Conservation (phyloP, 1,284 basidiomycete genomes). For the Thecaphora thlaspeos region DNA sequence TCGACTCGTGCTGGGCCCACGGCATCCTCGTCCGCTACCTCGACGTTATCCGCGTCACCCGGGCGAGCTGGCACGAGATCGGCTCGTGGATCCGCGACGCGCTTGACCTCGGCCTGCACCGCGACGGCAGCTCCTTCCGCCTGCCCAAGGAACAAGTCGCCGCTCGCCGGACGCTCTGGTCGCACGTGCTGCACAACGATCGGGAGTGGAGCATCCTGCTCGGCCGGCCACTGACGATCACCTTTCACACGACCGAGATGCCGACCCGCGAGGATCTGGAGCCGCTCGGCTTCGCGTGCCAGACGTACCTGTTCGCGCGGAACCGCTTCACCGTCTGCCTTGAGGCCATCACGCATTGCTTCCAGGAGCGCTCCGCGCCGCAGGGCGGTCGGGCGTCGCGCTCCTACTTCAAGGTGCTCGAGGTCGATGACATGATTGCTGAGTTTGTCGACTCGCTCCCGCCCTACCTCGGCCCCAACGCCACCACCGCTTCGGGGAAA, state of each 20-base stretch:
- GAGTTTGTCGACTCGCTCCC: constrained; percentile 36
- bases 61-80: constrained; percentile 37
- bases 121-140: constrained; percentile 32
- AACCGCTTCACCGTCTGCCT: constrained; percentile 31
- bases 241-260: constrained; percentile 32
- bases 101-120: constrained; percentile 27
- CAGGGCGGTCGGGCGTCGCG: constrained; percentile 22
- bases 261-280: constrained; percentile 33
- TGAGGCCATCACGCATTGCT: constrained; percentile 33
- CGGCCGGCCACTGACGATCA: constrained; percentile 31
- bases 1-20: constrained; percentile 39
- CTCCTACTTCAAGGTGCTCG: constrained; percentile 29
- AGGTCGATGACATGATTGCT: constrained; percentile 34
- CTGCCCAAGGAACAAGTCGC: constrained; percentile 35
- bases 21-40: constrained; percentile 30
- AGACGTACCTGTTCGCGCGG: constrained; percentile 26
- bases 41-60: constrained; percentile 31
- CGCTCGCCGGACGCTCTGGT: constrained; percentile 26
- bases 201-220: constrained; percentile 38
- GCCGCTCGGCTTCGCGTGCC: constrained; percentile 30
- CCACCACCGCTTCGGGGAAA: constrained; percentile 15
- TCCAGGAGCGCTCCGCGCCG: constrained; percentile 24
- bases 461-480: constrained; percentile 26
- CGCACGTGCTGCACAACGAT: constrained; percentile 39
- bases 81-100: constrained; percentile 36